Evolutionary conservation across 2,329 filamentous ascomycete genomes (phyloP), one percentile per base, ranked within the genome.

Genomic region (Diaporthe amygdali): DNA sequence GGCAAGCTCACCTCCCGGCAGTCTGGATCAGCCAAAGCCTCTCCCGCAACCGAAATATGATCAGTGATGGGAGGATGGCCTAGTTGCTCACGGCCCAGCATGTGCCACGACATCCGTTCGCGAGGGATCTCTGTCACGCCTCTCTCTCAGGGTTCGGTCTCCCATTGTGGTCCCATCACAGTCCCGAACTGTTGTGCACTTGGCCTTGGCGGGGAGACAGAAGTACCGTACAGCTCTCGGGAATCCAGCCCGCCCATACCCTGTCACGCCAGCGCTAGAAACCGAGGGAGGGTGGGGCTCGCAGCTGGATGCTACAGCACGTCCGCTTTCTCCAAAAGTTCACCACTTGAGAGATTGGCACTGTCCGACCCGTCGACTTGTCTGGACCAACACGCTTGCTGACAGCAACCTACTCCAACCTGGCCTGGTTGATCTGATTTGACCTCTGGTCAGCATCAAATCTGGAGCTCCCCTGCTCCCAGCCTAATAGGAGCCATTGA

Each of bases 151-250:
- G n/a, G n/a, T n/a, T n/a, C n/a, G n/a, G n/a, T n/a, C n/a, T n/a
- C n/a, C n/a, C n/a, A n/a, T n/a, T n/a, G n/a, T n/a, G 17, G 27
- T 47, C 27, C 22, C 22, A 2, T 30, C 39, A 14, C 37, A 39
- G 32, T 6, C 12, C 59, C 32, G 41, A 47, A 17, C 44, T 54
- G 27, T 34, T 30, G 55, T 61, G 44, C n/a, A 12, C 3, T 32
- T 68, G 54, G 52, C 6, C 41, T 64, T 64, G 44, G 66, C 66
- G 66, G 66, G 63, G 52, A 49, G 14, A 59, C 63, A 68, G 44
- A 68, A 68, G 66, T 49, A 68, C 66, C 66, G 66, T 59, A 68
- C 66, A 68, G 46, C 41, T n/a, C 6, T 39, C 66, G 41, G 52
- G 66, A 68, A 44, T 27, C 32, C 12, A 54, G 22, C 5, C 41